Base-by-base conservation (phyloP, 768 basidiomycete genomes). In the Lanmaoa pseudosensibilis region DNA sequence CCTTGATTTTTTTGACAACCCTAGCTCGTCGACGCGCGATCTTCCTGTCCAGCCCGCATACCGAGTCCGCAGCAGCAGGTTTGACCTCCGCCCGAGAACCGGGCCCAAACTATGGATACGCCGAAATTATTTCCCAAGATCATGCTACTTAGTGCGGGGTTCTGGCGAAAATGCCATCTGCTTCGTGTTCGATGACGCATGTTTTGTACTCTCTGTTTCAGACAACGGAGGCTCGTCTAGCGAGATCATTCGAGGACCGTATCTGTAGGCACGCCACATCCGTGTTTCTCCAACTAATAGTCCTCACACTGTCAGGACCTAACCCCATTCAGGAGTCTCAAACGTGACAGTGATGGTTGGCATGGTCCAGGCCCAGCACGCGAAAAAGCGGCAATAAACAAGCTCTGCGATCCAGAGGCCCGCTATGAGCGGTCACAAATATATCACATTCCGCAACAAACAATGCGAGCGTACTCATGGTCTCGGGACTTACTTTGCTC, bases 141-240 rank as follows among this genome's bases (percentile, higher is more conserved):
- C 5, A 10, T 27, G 18, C n/a, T n/a, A n/a, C n/a, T 4, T 95
- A 46, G 82, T 96, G 47, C 93, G 90, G 46, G 94, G 94, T 18
- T 93, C 92, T 21, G 46, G 13, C 34, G n/a, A n/a, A n/a, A n/a
- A 96, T 68, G 82, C 89, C 18, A 88, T 96, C 58, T 91, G 91
- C 60, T 78, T 87, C 37, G 90, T 92, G 2, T 96, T 96, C 66
- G 80, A 78, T 3, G 64, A 77, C 57, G 86, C 90, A n/a, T 87
- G 83, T 64, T 92, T 94, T 66, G 86, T 94, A 25, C 77, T 96
- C 32, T 94, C 94, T 4, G 90, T 96, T 33, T 94, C 92, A 8
- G 94, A 96, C 68, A 92, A 96, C 69, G 94, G 94, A 2, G 94
- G 94, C 92, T 9, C 90, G 3, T 94, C 92, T 6, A 90, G 90